Percentiles rank a stretch among this genome's conserved stretches.
Evolutionary conservation across 106 monocot genomes (phyloP).

Genomic region (Dioscorea dumetorum): DNA sequence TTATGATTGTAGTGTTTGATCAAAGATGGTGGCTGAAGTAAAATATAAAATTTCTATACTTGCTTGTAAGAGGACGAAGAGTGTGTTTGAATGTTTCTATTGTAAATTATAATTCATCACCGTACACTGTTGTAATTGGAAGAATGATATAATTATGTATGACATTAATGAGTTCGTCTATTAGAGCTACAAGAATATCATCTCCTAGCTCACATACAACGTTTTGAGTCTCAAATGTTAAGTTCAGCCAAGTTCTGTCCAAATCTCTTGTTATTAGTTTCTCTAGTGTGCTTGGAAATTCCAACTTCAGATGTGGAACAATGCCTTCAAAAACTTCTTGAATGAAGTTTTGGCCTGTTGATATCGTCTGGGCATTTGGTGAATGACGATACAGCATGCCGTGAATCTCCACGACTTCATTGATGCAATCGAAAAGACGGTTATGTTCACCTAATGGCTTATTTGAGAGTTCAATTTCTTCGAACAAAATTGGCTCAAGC

Average conservation of each 20-base stretch:
- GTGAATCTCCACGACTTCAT: constrained; percentile 11
- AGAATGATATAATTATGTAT: background rate
- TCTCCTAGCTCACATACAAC: constrained; percentile 4
- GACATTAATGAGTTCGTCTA: constrained; percentile 23
- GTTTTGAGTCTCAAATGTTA: constrained; percentile 21
- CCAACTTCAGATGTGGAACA: constrained; percentile 9
- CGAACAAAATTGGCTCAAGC: constrained; percentile 20
- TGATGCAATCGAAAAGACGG: constrained; percentile 14
- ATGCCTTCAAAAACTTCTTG: constrained; percentile 35
- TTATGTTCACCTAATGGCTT: constrained; percentile 13
- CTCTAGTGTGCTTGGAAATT: constrained; percentile 20
- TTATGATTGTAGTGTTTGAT: too few species aligned
- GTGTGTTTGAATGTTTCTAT: too few species aligned
- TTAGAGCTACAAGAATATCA: constrained; percentile 30
- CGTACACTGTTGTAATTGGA: too few species aligned
- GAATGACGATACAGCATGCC: constrained; percentile 15
- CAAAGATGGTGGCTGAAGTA: too few species aligned
- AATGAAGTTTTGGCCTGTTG: constrained; percentile 20
- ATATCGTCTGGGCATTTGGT: constrained; percentile 1
- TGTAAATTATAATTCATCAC: too few species aligned
- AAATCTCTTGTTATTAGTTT: constrained; percentile 32
- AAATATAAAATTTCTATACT: too few species aligned
- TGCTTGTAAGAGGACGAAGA: too few species aligned
- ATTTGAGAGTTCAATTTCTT: constrained; percentile 14
- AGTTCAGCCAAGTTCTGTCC: constrained; percentile 28